These are phyloP conservation scores for Aspergillus japonicus DNA, from an alignment of 2,329 filamentous ascomycete species.

Conservation along the genomic window DNA sequence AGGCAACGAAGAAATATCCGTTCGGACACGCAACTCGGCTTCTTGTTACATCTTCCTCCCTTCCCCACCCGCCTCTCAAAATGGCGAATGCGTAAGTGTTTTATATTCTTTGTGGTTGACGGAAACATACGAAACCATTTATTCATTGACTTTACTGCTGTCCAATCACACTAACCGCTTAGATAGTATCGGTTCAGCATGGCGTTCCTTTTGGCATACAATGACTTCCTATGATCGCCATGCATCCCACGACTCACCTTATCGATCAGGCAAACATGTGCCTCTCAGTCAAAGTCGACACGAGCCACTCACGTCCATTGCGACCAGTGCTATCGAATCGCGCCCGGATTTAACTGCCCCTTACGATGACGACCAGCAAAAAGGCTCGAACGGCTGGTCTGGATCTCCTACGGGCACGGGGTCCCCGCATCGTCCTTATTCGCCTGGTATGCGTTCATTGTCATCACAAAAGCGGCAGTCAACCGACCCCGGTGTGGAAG, in stretches of 20 bases:
- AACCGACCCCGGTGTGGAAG: slow-evolving; percentile 65
- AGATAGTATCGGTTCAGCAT: slow-evolving; percentile 64
- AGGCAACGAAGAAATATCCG: neutral
- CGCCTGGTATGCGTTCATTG: slow-evolving; percentile 82
- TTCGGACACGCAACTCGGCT: neutral
- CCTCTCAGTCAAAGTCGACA: slow-evolving; percentile 80
- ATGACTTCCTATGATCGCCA: slow-evolving; percentile 79
- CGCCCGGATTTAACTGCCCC: slow-evolving; percentile 76
- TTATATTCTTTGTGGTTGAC: neutral
- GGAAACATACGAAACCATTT: neutral
- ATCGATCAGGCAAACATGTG: slow-evolving; percentile 85
- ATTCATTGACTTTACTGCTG: neutral
- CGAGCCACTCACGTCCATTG: slow-evolving; percentile 79
- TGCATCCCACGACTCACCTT: slow-evolving; percentile 88
- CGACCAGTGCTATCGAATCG: slow-evolving; percentile 82
- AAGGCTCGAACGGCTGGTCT: slow-evolving; percentile 61
- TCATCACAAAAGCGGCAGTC: slow-evolving; percentile 62
- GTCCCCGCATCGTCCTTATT: slow-evolving; percentile 72
- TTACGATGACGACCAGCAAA: slow-evolving; percentile 70
- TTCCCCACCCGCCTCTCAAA: slow-evolving; percentile 1
- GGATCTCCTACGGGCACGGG: slow-evolving; percentile 55
- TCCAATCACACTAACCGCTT: slow-evolving; percentile 7
- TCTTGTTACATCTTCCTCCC: slow-evolving; percentile 4
- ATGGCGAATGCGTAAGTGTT: slow-evolving; percentile 26
- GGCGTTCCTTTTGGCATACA: slow-evolving; percentile 93